These are phyloP conservation scores for Cynara cardunculus DNA, from an alignment of 129 eudicot species.

Conservation along the genomic window DNA sequence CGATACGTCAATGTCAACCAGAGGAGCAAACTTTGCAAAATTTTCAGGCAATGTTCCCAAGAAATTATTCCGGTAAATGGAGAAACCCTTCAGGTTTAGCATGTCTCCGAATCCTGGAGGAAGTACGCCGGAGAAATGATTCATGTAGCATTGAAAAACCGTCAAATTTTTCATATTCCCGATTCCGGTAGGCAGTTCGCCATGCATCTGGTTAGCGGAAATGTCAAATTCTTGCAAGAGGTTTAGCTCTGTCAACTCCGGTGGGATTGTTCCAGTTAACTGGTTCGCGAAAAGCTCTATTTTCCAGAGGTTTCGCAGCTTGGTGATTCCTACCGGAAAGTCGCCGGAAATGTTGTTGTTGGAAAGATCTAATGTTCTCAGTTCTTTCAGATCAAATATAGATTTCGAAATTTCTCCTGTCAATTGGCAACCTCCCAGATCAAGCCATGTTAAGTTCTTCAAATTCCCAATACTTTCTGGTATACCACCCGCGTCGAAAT, in stretches of 20 bases:
- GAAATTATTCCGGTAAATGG: constrained; percentile 69
- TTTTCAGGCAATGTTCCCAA: constrained; percentile 69
- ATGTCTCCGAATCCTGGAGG: constrained; percentile 75
- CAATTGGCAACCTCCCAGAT: constrained; percentile 47
- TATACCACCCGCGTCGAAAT: constrained; percentile 47
- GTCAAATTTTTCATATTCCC: constrained; percentile 74
- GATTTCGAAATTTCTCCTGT: constrained; percentile 67
- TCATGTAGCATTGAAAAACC: constrained; percentile 56
- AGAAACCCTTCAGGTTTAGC: constrained; percentile 43
- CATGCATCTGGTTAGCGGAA: constrained; percentile 64
- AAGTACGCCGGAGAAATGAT: constrained; percentile 71
- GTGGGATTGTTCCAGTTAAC: constrained; percentile 71
- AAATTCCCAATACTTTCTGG: constrained; percentile 64
- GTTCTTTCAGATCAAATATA: constrained; percentile 40
- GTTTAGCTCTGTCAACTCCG: constrained; percentile 46
- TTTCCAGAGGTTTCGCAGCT: constrained; percentile 47
- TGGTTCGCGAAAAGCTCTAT: constrained; percentile 68
- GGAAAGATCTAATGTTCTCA: constrained; percentile 59
- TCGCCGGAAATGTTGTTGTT: constrained; percentile 56
- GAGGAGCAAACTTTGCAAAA: constrained; percentile 66
- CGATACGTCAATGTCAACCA: constrained; percentile 71
- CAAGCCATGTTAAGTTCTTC: constrained; percentile 55
- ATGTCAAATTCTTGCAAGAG: constrained; percentile 72
- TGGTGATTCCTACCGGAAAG: constrained; percentile 45
- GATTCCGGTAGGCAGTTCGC: constrained; percentile 56